Conservation (phyloP, 2,329 filamentous ascomycete genomes). For the Ascochyta lentis region DNA sequence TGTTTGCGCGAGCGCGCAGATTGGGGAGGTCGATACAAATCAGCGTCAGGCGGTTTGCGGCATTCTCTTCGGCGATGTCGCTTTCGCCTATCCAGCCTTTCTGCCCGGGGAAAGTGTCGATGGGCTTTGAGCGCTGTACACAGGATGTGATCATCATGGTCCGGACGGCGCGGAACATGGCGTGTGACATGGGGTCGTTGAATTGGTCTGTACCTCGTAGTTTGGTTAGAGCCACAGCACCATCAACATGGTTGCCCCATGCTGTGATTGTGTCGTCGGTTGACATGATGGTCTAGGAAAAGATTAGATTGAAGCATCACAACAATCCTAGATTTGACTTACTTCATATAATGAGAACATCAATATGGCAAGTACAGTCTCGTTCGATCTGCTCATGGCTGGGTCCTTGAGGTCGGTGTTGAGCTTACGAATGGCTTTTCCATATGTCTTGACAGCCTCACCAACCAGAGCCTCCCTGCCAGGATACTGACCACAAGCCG, state of each 20-base stretch:
- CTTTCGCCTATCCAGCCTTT: conserved; percentile 45
- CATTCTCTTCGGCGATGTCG: conserved; percentile 45
- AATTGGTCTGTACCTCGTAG: conserved; percentile 49
- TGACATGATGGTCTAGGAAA: conserved; percentile 45
- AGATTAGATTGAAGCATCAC: neutral
- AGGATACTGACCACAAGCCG: conserved; percentile 49
- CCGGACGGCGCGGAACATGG: conserved; percentile 50
- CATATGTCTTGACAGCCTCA: conserved; percentile 46
- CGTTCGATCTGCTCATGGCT: conserved; percentile 44
- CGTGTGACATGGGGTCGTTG: conserved; percentile 45
- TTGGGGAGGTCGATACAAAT: conserved; percentile 50
- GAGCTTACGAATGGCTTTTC: conserved; percentile 47
- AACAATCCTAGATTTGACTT: conserved; percentile 19
- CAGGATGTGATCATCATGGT: conserved; percentile 52
- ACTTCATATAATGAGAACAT: conserved; percentile 53
- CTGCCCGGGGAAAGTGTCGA: conserved; percentile 47
- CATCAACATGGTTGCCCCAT: conserved; percentile 51
- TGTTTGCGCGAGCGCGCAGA: conserved; percentile 45
- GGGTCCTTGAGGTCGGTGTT: conserved; percentile 48
- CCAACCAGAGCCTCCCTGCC: conserved; percentile 41
- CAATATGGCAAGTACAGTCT: conserved; percentile 49
- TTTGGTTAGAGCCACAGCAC: conserved; percentile 50
- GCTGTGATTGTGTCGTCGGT: conserved; percentile 47
- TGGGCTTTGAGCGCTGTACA: conserved; percentile 48
- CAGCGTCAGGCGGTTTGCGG: conserved; percentile 49